Evolutionary conservation across 2,329 filamentous ascomycete species (phyloP).

Genomic region (Diaporthe australafricana): DNA sequence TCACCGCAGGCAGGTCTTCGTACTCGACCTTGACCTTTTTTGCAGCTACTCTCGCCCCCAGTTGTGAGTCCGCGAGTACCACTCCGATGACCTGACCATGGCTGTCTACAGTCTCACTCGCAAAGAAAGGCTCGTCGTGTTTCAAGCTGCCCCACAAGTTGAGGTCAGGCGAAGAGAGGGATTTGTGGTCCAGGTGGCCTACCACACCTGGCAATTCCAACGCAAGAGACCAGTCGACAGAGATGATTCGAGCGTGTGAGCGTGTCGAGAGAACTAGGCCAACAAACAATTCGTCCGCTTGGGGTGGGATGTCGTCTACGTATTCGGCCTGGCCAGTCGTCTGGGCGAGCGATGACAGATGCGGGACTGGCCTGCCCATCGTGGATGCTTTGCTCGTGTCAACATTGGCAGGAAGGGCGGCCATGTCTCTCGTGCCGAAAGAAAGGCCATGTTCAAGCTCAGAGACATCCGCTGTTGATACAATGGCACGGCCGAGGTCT

Average conservation of each 20-base stretch:
- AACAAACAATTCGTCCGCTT: conserved; percentile 90
- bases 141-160: conserved; percentile 91
- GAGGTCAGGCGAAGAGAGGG: conserved; percentile 79
- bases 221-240: conserved; percentile 4
- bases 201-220: neutral
- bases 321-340: conserved; percentile 94
- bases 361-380: conserved; percentile 83
- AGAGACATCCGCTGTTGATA: neutral
- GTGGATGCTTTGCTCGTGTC: conserved; percentile 77
- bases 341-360: conserved; percentile 93
- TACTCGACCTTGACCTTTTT: conserved; percentile 90
- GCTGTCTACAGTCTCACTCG: conserved; percentile 88
- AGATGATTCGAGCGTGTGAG: conserved; percentile 9
- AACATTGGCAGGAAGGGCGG: conserved; percentile 32
- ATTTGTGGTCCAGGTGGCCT: conserved; percentile 79
- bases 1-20: conserved; percentile 87
- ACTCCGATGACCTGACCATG: conserved; percentile 93
- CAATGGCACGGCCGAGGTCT: neutral
- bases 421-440: neutral
- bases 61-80: conserved; percentile 82
- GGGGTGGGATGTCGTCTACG: conserved; percentile 89
- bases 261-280: conserved; percentile 57
- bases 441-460: conserved; percentile 6
- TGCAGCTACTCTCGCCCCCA: conserved; percentile 81
- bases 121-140: conserved; percentile 90